These are phyloP conservation scores for Xylaria castorea DNA, from an alignment of 495 filamentous ascomycete species.

Conservation along the genomic window DNA sequence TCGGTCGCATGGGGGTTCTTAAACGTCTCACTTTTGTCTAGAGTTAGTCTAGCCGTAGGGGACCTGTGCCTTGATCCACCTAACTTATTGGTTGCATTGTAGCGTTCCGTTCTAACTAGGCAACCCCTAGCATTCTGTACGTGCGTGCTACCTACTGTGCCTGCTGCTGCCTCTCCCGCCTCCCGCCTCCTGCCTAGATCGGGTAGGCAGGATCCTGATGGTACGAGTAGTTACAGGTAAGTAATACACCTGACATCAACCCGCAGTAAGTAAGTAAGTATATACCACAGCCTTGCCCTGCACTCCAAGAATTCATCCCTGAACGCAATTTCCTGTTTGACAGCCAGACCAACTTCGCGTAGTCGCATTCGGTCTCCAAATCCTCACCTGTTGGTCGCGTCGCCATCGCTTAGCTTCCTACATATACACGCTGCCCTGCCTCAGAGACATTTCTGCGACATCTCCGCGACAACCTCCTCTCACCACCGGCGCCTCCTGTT, in stretches of 20 bases:
- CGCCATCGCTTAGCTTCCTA: background rate
- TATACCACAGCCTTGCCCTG: background rate
- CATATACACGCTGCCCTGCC: conserved; percentile 8
- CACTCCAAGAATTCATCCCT: background rate
- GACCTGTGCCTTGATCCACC: background rate
- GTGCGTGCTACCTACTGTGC: background rate
- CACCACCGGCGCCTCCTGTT: conserved; percentile 12
- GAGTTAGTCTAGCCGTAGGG: conserved; percentile 1
- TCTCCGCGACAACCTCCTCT: background rate
- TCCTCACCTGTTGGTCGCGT: background rate
- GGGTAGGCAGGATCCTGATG: background rate
- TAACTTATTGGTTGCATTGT: background rate
- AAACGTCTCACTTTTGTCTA: conserved; percentile 2
- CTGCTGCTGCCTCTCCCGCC: conserved; percentile 6
- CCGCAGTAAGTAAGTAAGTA: background rate
- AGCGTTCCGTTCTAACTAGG: background rate
- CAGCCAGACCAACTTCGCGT: too few species aligned
- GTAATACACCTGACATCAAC: background rate
- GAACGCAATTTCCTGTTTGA: conserved; percentile 4
- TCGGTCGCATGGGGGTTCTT: background rate
- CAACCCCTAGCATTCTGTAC: background rate
- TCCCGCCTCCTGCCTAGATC: conserved; percentile 1
- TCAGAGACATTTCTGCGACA: conserved; percentile 22
- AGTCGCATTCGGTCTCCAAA: conserved; percentile 1
- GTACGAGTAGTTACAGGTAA: background rate